Evolutionary conservation across 805 yeast genomes (phyloP).

Genomic region (Yarrowia yakushimensis): DNA sequence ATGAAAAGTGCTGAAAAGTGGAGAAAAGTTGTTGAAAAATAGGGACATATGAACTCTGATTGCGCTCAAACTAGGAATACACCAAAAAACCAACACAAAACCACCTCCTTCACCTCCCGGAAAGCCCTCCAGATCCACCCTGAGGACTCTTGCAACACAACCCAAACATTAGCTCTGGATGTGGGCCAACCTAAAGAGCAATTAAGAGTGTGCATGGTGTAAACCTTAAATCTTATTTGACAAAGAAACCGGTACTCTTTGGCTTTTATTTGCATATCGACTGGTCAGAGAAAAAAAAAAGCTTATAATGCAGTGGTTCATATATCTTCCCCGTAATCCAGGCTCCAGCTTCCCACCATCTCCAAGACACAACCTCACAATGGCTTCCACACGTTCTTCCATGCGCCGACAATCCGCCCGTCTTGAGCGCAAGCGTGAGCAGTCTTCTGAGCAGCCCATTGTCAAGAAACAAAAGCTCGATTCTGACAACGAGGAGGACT

Average conservation of each 20-base stretch:
- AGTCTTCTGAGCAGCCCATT: not conserved
- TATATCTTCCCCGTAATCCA: constrained; percentile 35
- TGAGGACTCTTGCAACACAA: not conserved
- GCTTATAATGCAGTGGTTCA: constrained; percentile 1
- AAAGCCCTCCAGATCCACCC: not conserved
- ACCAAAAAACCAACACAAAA: not conserved
- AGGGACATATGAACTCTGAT: not conserved
- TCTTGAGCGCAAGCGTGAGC: constrained; percentile 14
- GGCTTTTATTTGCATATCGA: not conserved
- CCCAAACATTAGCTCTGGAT: not conserved
- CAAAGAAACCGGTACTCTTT: constrained; percentile 5
- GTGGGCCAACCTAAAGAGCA: not conserved
- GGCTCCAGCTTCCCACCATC: not conserved
- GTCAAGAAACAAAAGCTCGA: not conserved
- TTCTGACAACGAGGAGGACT: not conserved
- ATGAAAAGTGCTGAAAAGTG: not conserved
- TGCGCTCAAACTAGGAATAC: no score
- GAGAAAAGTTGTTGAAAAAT: not conserved
- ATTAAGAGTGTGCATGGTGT: not conserved
- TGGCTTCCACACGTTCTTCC: constrained; percentile 22
- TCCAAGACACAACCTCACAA: not conserved
- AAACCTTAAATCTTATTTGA: not conserved
- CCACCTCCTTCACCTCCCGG: not conserved
- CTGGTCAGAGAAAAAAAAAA: not conserved
- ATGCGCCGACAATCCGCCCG: constrained; percentile 18